Conservation (phyloP, 2,329 filamentous ascomycete species). For the Xylariaceae sp. region DNA sequence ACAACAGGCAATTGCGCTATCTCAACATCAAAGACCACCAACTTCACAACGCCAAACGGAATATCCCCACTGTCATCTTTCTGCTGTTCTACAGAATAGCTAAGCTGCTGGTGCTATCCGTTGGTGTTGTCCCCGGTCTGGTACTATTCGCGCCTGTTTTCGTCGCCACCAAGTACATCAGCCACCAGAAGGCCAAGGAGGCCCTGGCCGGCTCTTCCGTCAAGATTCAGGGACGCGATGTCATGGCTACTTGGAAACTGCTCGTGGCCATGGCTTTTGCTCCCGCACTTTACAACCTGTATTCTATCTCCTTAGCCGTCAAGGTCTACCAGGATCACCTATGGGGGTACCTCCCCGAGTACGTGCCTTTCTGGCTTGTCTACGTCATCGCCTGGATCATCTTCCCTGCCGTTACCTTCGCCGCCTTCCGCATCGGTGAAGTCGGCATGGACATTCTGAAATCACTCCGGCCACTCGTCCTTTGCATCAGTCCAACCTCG, state of each 20-base stretch:
- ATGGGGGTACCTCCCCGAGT: constrained; percentile 75
- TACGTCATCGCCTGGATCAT: constrained; percentile 71
- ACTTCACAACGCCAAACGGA: constrained; percentile 85
- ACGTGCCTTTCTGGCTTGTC: constrained; percentile 74
- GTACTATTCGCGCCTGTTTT: constrained; percentile 87
- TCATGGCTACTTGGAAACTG: constrained; percentile 92
- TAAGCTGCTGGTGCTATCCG: constrained; percentile 72
- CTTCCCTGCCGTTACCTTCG: constrained; percentile 87
- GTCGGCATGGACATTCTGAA: constrained; percentile 99
- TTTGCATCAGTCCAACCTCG: constrained; percentile 80
- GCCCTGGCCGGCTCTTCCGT: constrained; percentile 82
- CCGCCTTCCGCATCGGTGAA: constrained; percentile 89
- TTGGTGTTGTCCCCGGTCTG: constrained; percentile 81
- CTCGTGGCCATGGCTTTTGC: constrained; percentile 82
- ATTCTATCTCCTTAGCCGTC: constrained; percentile 68
- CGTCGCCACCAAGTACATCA: constrained; percentile 77
- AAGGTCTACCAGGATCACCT: constrained; percentile 79
- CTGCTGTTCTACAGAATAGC: constrained; percentile 74
- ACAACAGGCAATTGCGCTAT: constrained; percentile 82
- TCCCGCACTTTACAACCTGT: constrained; percentile 76
- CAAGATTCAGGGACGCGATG: constrained; percentile 82
- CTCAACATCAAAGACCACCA: constrained; percentile 91
- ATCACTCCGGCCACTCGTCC: constrained; percentile 79
- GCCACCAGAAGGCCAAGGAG: constrained; percentile 74
- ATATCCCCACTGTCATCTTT: constrained; percentile 68